Evolutionary conservation across 2,329 filamentous ascomycete genomes (phyloP).

Genomic region (Hypomyces perniciosus): DNA sequence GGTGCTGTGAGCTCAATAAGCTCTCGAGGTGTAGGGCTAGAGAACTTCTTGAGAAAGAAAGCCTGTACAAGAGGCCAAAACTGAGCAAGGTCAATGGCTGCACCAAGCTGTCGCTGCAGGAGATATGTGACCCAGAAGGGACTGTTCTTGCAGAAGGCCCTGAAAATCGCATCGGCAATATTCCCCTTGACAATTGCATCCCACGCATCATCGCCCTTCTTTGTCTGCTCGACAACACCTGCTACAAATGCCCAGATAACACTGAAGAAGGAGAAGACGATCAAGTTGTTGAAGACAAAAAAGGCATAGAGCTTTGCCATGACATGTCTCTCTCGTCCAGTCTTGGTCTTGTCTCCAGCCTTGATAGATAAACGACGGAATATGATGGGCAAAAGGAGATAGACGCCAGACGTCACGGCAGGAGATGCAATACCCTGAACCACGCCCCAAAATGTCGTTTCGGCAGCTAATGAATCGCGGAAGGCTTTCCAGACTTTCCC

Average conservation of each 20-base stretch:
- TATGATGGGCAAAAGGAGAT: conserved; percentile 80
- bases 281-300: conserved; percentile 94
- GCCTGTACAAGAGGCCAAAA: conserved; percentile 77
- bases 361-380: conserved; percentile 81
- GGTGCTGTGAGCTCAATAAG: conserved; percentile 90
- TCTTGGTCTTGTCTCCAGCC: conserved; percentile 87
- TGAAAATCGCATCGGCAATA: conserved; percentile 59
- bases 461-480: conserved; percentile 51
- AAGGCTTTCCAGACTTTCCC: conserved; percentile 76
- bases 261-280: conserved; percentile 90
- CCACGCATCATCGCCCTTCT: conserved; percentile 57
- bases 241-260: conserved; percentile 70
- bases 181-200: conserved; percentile 59
- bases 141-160: conserved; percentile 73
- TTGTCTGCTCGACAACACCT: conserved; percentile 54
- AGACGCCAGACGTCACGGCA: conserved; percentile 79
- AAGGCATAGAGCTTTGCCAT: conserved; percentile 87
- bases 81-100: conserved; percentile 89
- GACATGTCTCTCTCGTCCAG: conserved; percentile 85
- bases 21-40: conserved; percentile 81
- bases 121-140: conserved; percentile 94
- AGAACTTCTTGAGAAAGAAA: conserved; percentile 78
- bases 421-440: conserved; percentile 90
- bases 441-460: conserved; percentile 71
- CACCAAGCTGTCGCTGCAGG: conserved; percentile 85